Percentiles rank a stretch among this genome's conserved stretches.
These are phyloP conservation scores for Micromonas pusilla DNA, from an alignment of 139 green algal genomes.

Conservation along the genomic window DNA sequence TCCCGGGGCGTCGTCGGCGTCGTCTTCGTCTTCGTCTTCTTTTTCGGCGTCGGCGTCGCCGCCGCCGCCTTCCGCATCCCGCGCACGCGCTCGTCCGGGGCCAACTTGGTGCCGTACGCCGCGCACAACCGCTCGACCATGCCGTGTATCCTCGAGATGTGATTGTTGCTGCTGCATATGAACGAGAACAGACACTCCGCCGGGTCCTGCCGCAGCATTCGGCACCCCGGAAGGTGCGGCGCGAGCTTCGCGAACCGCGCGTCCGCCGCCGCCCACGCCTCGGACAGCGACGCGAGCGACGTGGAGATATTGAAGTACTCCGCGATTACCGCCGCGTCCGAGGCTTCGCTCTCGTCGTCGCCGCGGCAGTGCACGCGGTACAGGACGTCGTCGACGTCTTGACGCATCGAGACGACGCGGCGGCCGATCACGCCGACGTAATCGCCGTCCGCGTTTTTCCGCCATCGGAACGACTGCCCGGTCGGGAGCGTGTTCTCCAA, in stretches of 20 bases:
- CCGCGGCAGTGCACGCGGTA: neutral
- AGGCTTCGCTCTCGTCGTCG: neutral
- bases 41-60: neutral
- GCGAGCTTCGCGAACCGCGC: constrained; percentile 48
- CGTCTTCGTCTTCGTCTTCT: neutral
- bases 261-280: constrained; percentile 50
- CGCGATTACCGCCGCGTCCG: constrained; percentile 44
- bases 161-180: constrained; percentile 93
- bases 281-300: constrained; percentile 42
- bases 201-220: constrained; percentile 84
- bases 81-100: neutral
- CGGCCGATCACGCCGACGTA: constrained; percentile 61
- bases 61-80: neutral
- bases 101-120: constrained; percentile 7
- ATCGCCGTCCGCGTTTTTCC: constrained; percentile 30
- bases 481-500: constrained; percentile 72
- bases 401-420: constrained; percentile 51
- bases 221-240: constrained; percentile 51
- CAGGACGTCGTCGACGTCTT: constrained; percentile 34
- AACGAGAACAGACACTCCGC: constrained; percentile 91
- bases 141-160: constrained; percentile 84
- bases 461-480: constrained; percentile 81
- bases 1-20: neutral
- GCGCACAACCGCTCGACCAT: constrained; percentile 62
- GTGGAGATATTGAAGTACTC: constrained; percentile 77